phyloP scores from a whole-genome alignment of 331 rosid genomes.

The Pyracantha coccinea region DNA sequence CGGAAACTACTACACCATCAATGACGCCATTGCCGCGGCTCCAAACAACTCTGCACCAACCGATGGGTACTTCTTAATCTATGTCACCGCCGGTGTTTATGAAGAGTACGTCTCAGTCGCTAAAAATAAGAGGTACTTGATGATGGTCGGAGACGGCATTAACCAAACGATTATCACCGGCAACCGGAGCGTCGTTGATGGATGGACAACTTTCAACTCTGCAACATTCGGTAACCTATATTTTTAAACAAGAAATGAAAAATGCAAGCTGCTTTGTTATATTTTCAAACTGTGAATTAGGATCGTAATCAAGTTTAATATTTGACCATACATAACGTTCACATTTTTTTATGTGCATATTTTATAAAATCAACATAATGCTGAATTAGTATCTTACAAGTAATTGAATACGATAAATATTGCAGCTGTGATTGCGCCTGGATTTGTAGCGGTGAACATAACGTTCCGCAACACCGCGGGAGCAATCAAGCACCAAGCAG shows the following conservation, averaged over 20 bases:
- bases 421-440: constrained; percentile 57
- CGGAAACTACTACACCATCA: constrained; percentile 72
- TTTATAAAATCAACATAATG: not conserved
- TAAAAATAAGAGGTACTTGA: constrained; percentile 50
- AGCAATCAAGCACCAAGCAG: constrained; percentile 73
- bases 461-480: constrained; percentile 79
- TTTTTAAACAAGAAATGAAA: not conserved
- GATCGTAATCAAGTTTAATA: no score
- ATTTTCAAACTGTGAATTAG: no score
- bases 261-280: no score
- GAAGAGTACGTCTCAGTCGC: constrained; percentile 51
- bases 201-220: constrained; percentile 76
- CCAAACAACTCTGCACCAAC: constrained; percentile 53
- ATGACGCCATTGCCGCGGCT: constrained; percentile 69
- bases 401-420: not conserved
- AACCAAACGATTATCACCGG: constrained; percentile 64
- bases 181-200: constrained; percentile 58
- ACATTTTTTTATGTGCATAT: no score
- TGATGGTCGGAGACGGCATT: constrained; percentile 78
- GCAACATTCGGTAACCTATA: constrained; percentile 57
- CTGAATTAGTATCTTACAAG: not conserved
- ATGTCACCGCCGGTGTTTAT: constrained; percentile 63
- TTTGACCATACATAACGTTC: not conserved
- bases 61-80: constrained; percentile 59
- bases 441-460: constrained; percentile 70